Conservation (phyloP, 495 filamentous ascomycete genomes). For the Apiosordaria backusii region DNA sequence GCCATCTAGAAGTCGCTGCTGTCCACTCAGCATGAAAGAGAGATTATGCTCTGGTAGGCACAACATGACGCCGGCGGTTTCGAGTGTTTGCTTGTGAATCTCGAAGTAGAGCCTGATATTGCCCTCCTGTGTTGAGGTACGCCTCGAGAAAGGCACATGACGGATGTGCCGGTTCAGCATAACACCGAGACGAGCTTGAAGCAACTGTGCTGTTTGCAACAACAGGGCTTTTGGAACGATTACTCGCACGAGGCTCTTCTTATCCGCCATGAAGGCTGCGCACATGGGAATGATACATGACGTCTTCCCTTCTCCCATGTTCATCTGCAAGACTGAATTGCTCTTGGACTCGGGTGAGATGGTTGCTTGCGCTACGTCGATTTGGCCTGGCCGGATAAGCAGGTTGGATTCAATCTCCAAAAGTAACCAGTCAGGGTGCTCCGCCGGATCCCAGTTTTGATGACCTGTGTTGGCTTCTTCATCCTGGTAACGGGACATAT, state of each 20-base stretch:
- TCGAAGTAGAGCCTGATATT: conserved; percentile 34
- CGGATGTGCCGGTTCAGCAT: conserved; percentile 44
- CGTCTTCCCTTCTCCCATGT: conserved; percentile 51
- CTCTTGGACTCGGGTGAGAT: conserved; percentile 41
- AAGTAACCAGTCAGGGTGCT: conserved; percentile 53
- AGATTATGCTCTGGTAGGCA: conserved; percentile 51
- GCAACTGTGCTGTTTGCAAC: conserved; percentile 47
- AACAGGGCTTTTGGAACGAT: conserved; percentile 52
- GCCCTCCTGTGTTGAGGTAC: conserved; percentile 31
- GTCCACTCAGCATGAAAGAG: conserved; percentile 50
- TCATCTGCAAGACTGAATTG: conserved; percentile 57
- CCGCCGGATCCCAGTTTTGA: conserved; percentile 46
- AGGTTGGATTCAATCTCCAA: conserved; percentile 56
- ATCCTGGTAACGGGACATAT: conserved; percentile 20
- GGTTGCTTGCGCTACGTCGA: conserved; percentile 50
- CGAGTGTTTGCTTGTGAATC: conserved; percentile 35
- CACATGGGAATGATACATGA: conserved; percentile 56
- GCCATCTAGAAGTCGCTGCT: conserved; percentile 43
- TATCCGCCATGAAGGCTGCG: conserved; percentile 46
- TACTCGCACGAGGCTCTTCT: conserved; percentile 41
- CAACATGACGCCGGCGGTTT: conserved; percentile 41
- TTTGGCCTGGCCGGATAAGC: conserved; percentile 49
- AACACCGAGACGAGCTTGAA: conserved; percentile 47
- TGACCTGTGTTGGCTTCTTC: conserved; percentile 49
- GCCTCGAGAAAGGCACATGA: conserved; percentile 52